Base-by-base conservation (phyloP, 805 yeast species). In the Barnettozyma sp. region DNA sequence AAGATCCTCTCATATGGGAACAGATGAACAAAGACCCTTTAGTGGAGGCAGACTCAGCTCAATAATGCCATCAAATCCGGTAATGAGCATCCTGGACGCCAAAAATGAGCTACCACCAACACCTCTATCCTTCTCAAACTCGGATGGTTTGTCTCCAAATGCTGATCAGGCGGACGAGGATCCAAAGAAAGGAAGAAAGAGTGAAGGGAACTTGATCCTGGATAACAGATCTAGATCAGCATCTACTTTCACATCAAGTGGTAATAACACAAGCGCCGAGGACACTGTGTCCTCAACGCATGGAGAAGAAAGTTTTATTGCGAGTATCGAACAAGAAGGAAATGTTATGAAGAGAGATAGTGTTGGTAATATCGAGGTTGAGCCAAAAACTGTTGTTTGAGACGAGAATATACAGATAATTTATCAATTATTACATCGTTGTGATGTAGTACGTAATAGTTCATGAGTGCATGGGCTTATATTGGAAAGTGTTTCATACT, bases 131-230 rank as follows among this genome's bases (percentile, higher is more conserved):
- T 4, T 28, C n/a, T n/a, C 22, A 27, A 6, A 19, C 21, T 5
- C 26, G 22, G 12, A 5, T 21, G 23, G 8, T 16, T 4, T 11
- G n/a, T n/a, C 18, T 5, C 5, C 30, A 17, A 17, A 8, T 27
- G 14, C 22, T 30, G 12, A 6, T 9, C 30, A 16, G 18, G 22
- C 6, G 32, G 32, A 29, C 13, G 32, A 29, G 17, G 32, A 27
- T 17, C 18, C 23, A 19, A 39, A 35, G n/a, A 45, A 45, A 13
- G 48, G 40, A 25, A 39, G 14, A n/a, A 38, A 35, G 22, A 40
- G 46, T 22, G 43, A 40, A n/a, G 38, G 36, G 5, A 40, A 45
- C 22, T 34, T 38, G 6, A 14, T 42, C 2, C 34, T 26, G 12
- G 44, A 38, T 17, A 33, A 32, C 16, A 23, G 26, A 31, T 23